These are phyloP conservation scores for Pichia sorboxylosa DNA, from an alignment of 1,139 yeast genomes.

Conservation along the genomic window DNA sequence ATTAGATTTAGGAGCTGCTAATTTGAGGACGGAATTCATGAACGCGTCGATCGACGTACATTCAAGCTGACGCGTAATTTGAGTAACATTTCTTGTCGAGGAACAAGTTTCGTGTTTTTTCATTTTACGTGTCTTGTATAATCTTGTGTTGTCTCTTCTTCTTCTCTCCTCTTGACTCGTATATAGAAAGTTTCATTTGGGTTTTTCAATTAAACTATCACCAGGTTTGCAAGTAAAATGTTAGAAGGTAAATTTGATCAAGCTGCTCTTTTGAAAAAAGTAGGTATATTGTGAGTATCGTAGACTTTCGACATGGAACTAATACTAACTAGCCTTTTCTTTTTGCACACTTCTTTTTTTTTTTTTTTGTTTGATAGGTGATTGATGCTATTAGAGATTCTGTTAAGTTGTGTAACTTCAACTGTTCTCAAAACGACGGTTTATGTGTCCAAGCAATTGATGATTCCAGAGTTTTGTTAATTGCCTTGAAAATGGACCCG, in stretches of 20 bases:
- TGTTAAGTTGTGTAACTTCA: constrained; percentile 89
- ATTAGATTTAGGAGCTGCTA: too few relatives aligned
- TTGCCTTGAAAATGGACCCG: constrained; percentile 75
- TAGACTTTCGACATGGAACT: background rate
- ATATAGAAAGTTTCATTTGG: too few relatives aligned
- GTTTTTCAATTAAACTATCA: background rate
- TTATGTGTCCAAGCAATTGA: constrained; percentile 96
- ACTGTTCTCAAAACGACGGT: constrained; percentile 80
- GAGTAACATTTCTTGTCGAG: too few relatives aligned
- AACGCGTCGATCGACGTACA: too few relatives aligned
- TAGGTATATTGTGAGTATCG: constrained; percentile 23
- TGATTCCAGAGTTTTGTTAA: constrained; percentile 89
- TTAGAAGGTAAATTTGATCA: constrained; percentile 95
- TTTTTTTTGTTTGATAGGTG: constrained; percentile 38
- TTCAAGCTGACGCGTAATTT: too few relatives aligned
- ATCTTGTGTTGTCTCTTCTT: background rate
- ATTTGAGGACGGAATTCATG: too few relatives aligned
- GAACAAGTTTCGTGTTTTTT: too few relatives aligned
- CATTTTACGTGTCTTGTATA: background rate
- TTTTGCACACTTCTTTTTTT: background rate
- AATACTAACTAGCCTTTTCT: background rate
- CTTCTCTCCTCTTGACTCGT: background rate
- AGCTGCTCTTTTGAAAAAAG: constrained; percentile 81
- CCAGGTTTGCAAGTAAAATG: constrained; percentile 36
- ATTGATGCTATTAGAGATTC: constrained; percentile 90